Conservation (phyloP, 345 rosid genomes). For the Adansonia digitata region DNA sequence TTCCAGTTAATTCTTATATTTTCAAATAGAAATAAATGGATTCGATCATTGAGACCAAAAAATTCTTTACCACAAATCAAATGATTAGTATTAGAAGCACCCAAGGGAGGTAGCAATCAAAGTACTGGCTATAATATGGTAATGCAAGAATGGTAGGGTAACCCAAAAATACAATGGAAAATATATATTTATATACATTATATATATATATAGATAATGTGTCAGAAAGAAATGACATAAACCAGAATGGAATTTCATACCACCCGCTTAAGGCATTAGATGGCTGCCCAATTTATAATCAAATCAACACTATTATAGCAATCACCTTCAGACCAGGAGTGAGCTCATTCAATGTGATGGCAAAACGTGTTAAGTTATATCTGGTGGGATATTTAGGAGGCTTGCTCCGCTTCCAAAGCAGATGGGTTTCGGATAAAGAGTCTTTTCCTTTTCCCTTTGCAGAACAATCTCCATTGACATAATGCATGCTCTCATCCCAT, state of each 20-base stretch:
- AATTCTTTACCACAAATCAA: background rate
- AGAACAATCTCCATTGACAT: constrained; percentile 61
- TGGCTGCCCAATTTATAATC: background rate
- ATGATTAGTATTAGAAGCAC: background rate
- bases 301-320: constrained; percentile 4
- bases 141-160: background rate
- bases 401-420: constrained; percentile 79
- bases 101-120: background rate
- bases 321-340: constrained; percentile 81
- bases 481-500: constrained; percentile 98
- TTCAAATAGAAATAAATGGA: background rate
- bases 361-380: constrained; percentile 84
- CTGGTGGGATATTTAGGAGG: constrained; percentile 72
- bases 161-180: background rate
- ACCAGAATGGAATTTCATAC: background rate
- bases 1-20: background rate
- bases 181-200: background rate
- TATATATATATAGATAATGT: background rate
- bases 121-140: background rate
- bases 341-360: constrained; percentile 84
- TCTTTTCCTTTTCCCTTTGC: constrained; percentile 68
- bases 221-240: background rate
- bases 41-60: background rate
- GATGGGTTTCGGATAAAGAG: constrained; percentile 49
- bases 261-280: background rate